A percentile compares a stretch with the other conserved stretches of the same genome.
Evolutionary conservation across 257 asterid species (phyloP).

Genomic region (Perilla frutescens): DNA sequence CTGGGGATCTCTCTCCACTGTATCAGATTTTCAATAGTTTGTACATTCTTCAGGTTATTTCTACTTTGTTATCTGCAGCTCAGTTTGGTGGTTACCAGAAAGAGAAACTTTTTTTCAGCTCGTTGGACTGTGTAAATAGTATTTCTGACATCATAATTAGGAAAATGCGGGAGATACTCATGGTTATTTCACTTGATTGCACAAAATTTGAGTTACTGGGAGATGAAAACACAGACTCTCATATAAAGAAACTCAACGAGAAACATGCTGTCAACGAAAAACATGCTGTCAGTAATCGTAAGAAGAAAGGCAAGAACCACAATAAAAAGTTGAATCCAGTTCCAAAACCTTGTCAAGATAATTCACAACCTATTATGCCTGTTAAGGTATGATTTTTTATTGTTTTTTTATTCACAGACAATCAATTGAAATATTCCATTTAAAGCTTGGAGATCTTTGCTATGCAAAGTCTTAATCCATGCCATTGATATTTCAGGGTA

Average conservation of each 20-base stretch:
- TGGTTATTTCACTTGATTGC: slow-evolving; percentile 89
- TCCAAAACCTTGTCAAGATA: slow-evolving; percentile 59
- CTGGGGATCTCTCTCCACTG: slow-evolving; percentile 49
- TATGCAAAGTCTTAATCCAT: slow-evolving; percentile 28
- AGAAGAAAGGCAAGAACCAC: slow-evolving; percentile 79
- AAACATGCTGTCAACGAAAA: slow-evolving; percentile 64
- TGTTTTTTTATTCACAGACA: slow-evolving; percentile 28
- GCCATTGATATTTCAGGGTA: slow-evolving; percentile 57
- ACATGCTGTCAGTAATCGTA: slow-evolving; percentile 56
- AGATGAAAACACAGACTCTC: slow-evolving; percentile 57
- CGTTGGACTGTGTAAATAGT: slow-evolving; percentile 74
- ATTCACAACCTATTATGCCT: slow-evolving; percentile 43
- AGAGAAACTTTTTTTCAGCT: slow-evolving; percentile 73
- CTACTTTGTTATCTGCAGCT: slow-evolving; percentile 58
- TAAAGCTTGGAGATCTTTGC: slow-evolving; percentile 28
- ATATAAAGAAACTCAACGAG: slow-evolving; percentile 58
- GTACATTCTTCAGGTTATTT: slow-evolving; percentile 74
- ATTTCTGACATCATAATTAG: slow-evolving; percentile 73
- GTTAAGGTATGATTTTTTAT: slow-evolving; percentile 53
- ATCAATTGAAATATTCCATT: slow-evolving; percentile 32
- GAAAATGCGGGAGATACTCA: slow-evolving; percentile 79
- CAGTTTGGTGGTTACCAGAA: slow-evolving; percentile 52
- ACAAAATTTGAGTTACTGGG: slow-evolving; percentile 87
- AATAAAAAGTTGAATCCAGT: slow-evolving; percentile 64
- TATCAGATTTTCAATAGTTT: slow-evolving; percentile 58